Base-by-base conservation (phyloP, 805 yeast species). In the Candida cerambycidarum region DNA sequence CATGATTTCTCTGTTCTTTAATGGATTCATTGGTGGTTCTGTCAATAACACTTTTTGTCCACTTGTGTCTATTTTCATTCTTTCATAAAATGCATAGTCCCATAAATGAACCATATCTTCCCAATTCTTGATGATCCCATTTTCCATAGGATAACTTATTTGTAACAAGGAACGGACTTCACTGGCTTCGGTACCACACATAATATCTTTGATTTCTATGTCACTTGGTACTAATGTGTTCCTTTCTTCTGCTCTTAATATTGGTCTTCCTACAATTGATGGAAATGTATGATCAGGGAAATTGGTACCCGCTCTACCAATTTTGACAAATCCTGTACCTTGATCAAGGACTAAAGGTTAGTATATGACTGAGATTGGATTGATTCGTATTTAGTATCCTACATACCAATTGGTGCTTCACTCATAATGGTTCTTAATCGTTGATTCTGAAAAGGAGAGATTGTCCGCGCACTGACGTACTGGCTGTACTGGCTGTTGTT, bases 281-380 rank as follows among this genome's bases (percentile, higher is more conserved):
- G 98, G 99, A 67, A 90, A 93, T 12, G 97, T 90, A 69, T 82
- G 82, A 65, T 93, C 98, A 21, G 99, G 99, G 75, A 90, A 90
- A 69, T 93, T 93, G 53, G 89, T 85, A 24, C 98, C 97, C 28
- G 95, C 97, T 58, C 96, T 80, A 46, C 99, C 99, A 54, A 92
- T 88, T 64, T 90, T 92, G 42, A 92, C 97, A 62, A 93, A 93
- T 44, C 99, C 99, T 38, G 99, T 93, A 71, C 99, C 99, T 73
- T 93, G 98, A 71, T 93, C 99, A 55, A 93, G 87, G 55, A 93
- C 99, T 78, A 46, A 7, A n/a, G 13, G 49, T 48, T 45, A 48
- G 52, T 48, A 45, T 24, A 12, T 15, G 10, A 9, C 25, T n/a
- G 12, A 12, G 36, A 19, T 12, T 21, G 27, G 19, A 32, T 19